Conservation (phyloP, 2,329 filamentous ascomycete genomes). For the Penicillium sp. region DNA sequence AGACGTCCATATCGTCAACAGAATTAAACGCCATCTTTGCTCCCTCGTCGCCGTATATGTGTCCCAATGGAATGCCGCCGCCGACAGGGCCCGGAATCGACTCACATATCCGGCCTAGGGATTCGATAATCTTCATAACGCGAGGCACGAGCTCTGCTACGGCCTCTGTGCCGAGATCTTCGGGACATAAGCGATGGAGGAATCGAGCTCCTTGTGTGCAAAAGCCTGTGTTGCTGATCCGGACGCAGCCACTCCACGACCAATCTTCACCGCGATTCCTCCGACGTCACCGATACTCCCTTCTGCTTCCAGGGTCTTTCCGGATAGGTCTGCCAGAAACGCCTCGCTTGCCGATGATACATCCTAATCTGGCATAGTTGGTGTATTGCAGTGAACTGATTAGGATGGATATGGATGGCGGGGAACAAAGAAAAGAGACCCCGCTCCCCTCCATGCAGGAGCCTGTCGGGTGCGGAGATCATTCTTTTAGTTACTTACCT, state of each 20-base stretch:
- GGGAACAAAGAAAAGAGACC: no score
- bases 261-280: not conserved
- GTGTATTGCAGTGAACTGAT: not conserved
- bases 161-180: not conserved
- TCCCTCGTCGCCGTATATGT: not conserved
- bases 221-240: not conserved
- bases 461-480: no score
- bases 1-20: not conserved
- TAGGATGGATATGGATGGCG: no score
- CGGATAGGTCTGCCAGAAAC: not conserved
- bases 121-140: not conserved
- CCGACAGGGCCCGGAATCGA: not conserved
- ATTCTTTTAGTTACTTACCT: no score
- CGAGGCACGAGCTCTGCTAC: not conserved
- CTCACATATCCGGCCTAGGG: not conserved
- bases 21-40: not conserved
- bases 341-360: not conserved
- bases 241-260: not conserved
- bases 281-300: not conserved
- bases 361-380: not conserved
- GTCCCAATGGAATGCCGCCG: not conserved
- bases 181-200: not conserved
- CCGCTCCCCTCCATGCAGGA: no score
- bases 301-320: not conserved
- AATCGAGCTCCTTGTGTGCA: not conserved